A percentile compares a stretch with the other conserved stretches of the same genome.
Conservation (phyloP, 2,329 filamentous ascomycete genomes). For the Graphilbum sp. region DNA sequence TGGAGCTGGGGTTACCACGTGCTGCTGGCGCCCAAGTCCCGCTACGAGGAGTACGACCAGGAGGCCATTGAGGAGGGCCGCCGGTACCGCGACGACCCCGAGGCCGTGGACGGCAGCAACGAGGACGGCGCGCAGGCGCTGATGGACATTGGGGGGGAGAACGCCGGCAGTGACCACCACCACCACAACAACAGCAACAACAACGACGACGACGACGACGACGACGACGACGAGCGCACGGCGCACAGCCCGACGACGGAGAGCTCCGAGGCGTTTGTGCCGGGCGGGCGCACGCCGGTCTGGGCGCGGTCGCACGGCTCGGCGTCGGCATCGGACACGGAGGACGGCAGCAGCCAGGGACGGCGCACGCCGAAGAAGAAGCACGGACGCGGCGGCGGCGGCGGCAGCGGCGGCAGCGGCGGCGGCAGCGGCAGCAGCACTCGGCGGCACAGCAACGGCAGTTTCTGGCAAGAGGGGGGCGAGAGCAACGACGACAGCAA, state of each 20-base stretch:
- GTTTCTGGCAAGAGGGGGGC: slow-evolving; percentile 8
- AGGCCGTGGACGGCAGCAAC: neutral
- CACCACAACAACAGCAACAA: slow-evolving; percentile 29
- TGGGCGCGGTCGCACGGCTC: slow-evolving; percentile 32
- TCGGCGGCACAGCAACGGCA: slow-evolving; percentile 16
- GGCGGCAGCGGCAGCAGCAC: neutral
- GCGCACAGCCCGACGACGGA: slow-evolving; percentile 19
- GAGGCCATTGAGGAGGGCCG: slow-evolving; percentile 39
- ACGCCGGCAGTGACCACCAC: too few relatives aligned
- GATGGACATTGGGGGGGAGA: too few relatives aligned
- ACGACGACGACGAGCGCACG: slow-evolving; percentile 22
- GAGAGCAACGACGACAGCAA: slow-evolving; percentile 17
- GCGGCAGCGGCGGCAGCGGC: neutral
- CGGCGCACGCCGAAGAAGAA: slow-evolving; percentile 11
- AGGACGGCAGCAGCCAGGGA: slow-evolving; percentile 14
- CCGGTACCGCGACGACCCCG: slow-evolving; percentile 34
- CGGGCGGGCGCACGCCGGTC: slow-evolving; percentile 39
- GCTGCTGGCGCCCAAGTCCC: slow-evolving; percentile 69
- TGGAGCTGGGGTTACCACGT: slow-evolving; percentile 99
- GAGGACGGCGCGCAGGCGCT: neutral
- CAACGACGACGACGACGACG: slow-evolving; percentile 11
- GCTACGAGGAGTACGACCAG: slow-evolving; percentile 47
- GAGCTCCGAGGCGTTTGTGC: slow-evolving; percentile 33
- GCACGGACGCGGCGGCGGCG: neutral
- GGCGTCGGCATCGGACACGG: slow-evolving; percentile 31